Percentiles rank a stretch among this genome's conserved stretches.
Evolutionary conservation across 805 yeast species (phyloP).

Genomic region (Dipodascus albidus): DNA sequence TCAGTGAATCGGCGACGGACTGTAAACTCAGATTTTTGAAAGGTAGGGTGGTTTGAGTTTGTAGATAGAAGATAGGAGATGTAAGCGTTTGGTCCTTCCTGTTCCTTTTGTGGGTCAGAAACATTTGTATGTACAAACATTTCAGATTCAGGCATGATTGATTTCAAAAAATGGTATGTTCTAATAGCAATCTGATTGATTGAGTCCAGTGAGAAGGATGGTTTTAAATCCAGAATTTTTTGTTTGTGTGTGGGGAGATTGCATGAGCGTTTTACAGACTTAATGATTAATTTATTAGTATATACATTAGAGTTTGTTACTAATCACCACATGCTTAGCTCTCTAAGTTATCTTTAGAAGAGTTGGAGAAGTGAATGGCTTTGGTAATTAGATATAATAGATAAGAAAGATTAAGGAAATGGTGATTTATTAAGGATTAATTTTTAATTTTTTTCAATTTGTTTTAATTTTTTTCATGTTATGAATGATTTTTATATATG

Average conservation of each 20-base stretch:
- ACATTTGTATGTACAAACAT: constrained; percentile 26
- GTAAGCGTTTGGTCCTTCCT: constrained; percentile 59
- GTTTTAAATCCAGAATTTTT: not conserved
- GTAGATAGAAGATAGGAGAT: constrained; percentile 63
- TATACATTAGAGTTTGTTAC: not conserved
- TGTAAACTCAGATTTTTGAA: constrained; percentile 32
- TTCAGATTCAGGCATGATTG: not conserved
- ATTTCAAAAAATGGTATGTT: no score
- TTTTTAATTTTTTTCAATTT: no score
- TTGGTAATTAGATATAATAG: no score
- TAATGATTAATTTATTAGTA: no score
- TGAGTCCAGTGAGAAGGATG: not conserved
- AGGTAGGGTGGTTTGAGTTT: constrained; percentile 49
- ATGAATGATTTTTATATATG: no score
- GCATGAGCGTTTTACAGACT: not conserved
- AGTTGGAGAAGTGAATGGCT: no score
- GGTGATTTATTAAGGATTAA: no score
- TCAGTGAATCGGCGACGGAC: constrained; percentile 82
- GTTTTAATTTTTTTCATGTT: no score
- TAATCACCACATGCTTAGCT: no score
- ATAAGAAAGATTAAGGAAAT: no score
- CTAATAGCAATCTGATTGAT: not conserved
- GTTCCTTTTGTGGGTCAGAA: constrained; percentile 53
- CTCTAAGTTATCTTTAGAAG: no score
- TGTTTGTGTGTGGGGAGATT: not conserved